A percentile compares a stretch with the other conserved stretches of the same genome.
Conservation (phyloP, 352 stramenopile species). For the Pythium oligandrum region DNA sequence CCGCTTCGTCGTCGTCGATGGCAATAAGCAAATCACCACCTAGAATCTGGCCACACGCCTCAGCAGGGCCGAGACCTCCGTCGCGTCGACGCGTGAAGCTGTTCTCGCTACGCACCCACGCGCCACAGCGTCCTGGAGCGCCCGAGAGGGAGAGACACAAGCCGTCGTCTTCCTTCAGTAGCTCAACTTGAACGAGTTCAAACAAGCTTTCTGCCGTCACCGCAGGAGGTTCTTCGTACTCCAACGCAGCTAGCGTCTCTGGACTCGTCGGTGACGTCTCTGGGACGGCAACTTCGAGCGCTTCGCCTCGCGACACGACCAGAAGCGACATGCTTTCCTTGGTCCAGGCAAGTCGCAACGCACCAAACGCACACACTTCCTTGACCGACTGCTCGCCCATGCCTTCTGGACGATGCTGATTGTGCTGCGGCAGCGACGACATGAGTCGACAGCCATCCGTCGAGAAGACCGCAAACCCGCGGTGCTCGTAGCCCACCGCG, state of each 20-base stretch:
- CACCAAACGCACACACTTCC: slow-evolving; percentile 58
- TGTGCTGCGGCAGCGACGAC: slow-evolving; percentile 77
- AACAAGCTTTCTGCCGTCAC: slow-evolving; percentile 28
- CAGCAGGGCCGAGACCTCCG: slow-evolving; percentile 52
- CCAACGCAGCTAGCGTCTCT: slow-evolving; percentile 4
- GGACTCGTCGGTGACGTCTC: slow-evolving; percentile 14
- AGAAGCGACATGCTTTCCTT: slow-evolving; percentile 54
- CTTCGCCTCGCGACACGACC: slow-evolving; percentile 48
- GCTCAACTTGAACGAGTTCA: slow-evolving; percentile 34
- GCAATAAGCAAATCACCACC: slow-evolving; percentile 68
- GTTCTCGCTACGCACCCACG: slow-evolving; percentile 77
- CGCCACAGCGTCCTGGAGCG: slow-evolving; percentile 57
- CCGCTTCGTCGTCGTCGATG: slow-evolving; percentile 46
- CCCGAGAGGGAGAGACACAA: slow-evolving; percentile 79
- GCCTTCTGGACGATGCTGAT: slow-evolving; percentile 38
- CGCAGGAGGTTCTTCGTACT: slow-evolving; percentile 17
- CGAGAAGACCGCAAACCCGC: slow-evolving; percentile 76
- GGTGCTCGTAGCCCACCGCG: slow-evolving; percentile 61
- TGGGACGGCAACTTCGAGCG: slow-evolving; percentile 29
- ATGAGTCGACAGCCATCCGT: slow-evolving; percentile 77
- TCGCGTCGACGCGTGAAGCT: slow-evolving; percentile 55
- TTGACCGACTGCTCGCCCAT: slow-evolving; percentile 21
- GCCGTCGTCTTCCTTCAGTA: slow-evolving; percentile 62
- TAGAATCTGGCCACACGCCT: slow-evolving; percentile 46
- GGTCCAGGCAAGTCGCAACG: slow-evolving; percentile 56